Conservation (phyloP, 2,329 filamentous ascomycete species). For the Sclerotinia nivalis region DNA sequence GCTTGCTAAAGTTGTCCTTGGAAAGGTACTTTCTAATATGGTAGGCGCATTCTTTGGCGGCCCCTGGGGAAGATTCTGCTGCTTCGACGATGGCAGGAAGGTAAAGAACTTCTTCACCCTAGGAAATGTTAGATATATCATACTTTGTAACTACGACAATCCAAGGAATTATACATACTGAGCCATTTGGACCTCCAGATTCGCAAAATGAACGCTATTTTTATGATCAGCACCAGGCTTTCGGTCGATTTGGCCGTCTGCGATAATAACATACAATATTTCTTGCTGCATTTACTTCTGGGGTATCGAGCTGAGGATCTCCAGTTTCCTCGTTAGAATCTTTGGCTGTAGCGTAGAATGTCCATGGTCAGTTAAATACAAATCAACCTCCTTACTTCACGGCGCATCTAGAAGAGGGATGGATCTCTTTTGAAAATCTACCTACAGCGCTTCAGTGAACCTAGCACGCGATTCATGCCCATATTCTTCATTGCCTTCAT, state of each 20-base stretch:
- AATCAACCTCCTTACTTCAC: slow-evolving; percentile 3
- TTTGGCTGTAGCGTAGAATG: slow-evolving; percentile 23
- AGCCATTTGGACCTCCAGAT: slow-evolving; percentile 60
- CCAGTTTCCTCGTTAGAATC: slow-evolving; percentile 28
- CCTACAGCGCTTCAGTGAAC: slow-evolving; percentile 38
- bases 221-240: slow-evolving; percentile 26
- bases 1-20: slow-evolving; percentile 63
- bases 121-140: slow-evolving; percentile 28
- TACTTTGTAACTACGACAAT: neutral
- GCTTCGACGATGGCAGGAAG: slow-evolving; percentile 92
- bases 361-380: slow-evolving; percentile 12
- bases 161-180: slow-evolving; percentile 46
- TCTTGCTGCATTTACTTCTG: slow-evolving; percentile 65
- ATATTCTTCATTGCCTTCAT: slow-evolving; percentile 43
- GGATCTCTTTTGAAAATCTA: slow-evolving; percentile 26
- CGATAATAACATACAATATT: slow-evolving; percentile 59
- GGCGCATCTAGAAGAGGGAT: neutral
- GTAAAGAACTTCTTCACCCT: slow-evolving; percentile 88
- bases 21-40: slow-evolving; percentile 81
- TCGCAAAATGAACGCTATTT: slow-evolving; percentile 77
- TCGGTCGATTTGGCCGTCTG: slow-evolving; percentile 18
- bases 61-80: slow-evolving; percentile 86
- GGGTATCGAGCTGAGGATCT: slow-evolving; percentile 53
- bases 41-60: slow-evolving; percentile 77
- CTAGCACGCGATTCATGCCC: slow-evolving; percentile 41